Conservation (phyloP, 1,139 yeast species). For the Kluyveromyces marxianus region DNA sequence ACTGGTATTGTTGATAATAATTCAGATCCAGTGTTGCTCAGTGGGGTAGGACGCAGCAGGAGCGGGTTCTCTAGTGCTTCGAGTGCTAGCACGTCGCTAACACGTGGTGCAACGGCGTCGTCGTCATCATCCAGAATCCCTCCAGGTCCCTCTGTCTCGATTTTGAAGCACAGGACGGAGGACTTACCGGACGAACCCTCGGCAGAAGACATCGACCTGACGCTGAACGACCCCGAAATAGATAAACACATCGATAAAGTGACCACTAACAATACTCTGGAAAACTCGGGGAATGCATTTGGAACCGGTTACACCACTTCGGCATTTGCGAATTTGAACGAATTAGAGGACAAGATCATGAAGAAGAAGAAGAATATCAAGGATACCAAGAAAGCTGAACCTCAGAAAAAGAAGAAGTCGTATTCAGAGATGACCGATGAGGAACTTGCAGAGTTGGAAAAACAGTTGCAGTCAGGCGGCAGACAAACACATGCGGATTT, state of each 20-base stretch:
- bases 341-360: constrained; percentile 26
- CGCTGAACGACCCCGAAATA: constrained; percentile 14
- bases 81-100: constrained; percentile 4
- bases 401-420: constrained; percentile 40
- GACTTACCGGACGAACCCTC: constrained; percentile 12
- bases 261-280: constrained; percentile 25
- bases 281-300: constrained; percentile 24
- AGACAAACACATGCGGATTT: constrained; percentile 23
- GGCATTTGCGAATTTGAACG: constrained; percentile 28
- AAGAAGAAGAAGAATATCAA: not conserved
- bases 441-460: constrained; percentile 54
- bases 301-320: constrained; percentile 24
- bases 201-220: constrained; percentile 21
- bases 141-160: constrained; percentile 31
- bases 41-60: constrained; percentile 1
- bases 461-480: constrained; percentile 38
- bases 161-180: constrained; percentile 18
- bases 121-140: constrained; percentile 22
- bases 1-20: not conserved
- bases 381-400: constrained; percentile 1
- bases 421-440: constrained; percentile 58
- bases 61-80: not conserved
- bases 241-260: constrained; percentile 16
- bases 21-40: not conserved
- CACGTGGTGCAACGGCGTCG: constrained; percentile 10